Evolutionary conservation across 1,284 basidiomycete species (phyloP).

Genomic region (Trichosporon ovoides): DNA sequence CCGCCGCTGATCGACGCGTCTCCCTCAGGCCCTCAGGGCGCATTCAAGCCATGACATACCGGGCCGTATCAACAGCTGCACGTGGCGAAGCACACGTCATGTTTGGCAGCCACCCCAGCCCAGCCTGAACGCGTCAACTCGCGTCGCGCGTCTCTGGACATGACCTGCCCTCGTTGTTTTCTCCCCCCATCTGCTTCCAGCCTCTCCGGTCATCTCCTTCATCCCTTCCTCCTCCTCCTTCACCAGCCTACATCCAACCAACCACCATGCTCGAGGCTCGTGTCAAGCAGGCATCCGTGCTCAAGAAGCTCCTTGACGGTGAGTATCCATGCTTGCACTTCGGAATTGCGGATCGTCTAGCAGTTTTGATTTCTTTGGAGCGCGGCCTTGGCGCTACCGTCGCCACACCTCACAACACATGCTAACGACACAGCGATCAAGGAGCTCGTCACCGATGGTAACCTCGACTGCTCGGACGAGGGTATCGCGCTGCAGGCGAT

Average conservation of each 20-base stretch:
- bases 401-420: background rate
- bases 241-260: background rate
- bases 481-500: constrained; percentile 95
- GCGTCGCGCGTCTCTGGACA: constrained; percentile 13
- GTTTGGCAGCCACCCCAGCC: background rate
- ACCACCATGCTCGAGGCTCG: constrained; percentile 80
- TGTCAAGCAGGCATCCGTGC: constrained; percentile 69
- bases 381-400: background rate
- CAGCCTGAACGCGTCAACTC: constrained; percentile 8
- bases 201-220: background rate
- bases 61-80: background rate
- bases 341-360: background rate
- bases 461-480: constrained; percentile 96
- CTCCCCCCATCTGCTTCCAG: background rate
- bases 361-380: background rate
- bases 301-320: constrained; percentile 87
- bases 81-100: constrained; percentile 8
- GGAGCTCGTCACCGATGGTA: constrained; percentile 95
- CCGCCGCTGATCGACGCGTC: constrained; percentile 1
- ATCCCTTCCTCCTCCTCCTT: background rate
- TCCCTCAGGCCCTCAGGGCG: too few species aligned
- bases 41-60: too few species aligned
- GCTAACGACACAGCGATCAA: constrained; percentile 67
- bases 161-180: background rate
- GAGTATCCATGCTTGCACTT: constrained; percentile 30